Evolutionary conservation across 2,329 filamentous ascomycete species (phyloP), one percentile per base, ranked within the genome.

Genomic region (Fusarium sp.): DNA sequence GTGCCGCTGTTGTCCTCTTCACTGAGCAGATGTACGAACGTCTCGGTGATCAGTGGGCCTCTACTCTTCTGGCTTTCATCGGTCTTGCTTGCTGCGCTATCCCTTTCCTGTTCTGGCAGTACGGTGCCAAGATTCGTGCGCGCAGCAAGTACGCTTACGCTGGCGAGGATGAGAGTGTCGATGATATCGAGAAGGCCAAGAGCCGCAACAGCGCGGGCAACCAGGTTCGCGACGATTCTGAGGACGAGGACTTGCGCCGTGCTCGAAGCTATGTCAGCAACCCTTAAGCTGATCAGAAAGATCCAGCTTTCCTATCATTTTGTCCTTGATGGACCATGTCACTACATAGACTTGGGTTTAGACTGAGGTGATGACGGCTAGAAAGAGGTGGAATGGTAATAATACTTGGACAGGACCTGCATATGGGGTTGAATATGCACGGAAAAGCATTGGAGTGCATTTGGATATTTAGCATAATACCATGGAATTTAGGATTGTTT

Each of bases 91-190:
- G 93, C 82, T 97, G 93, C 78, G 88, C 84, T 1, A 97, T 97
- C 71, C 94, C 94, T 0, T 97, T 91, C 78, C 79, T 93, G 27
- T 97, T 97, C 81, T 97, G 91, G 84, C 88, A 84, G 75, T 93
- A 88, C 73, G 94, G 94, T 6, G 92, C 89, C 18, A 78, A 79
- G 8, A 97, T 97, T 71, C 85, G 94, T 8, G 83, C 82, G 58
- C 83, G 85, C 62, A 92, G 90, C 75, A 91, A 88, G 79, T 97
- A 89, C 76, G 94, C 94, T 0, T 97, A 93, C 67, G 82, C 80
- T n/a, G 86, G 86, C 2, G 87, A 87, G 7, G 86, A 89, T 20
- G 73, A 79, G 32, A 66, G 69, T 25, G 78, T 59, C 40, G 75
- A 73, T 10, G 82, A 84, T 22, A 71, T 80, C 3, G 82, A 84